These are phyloP conservation scores for Solanum piurae DNA, from an alignment of 257 asterid genomes.

Conservation along the genomic window DNA sequence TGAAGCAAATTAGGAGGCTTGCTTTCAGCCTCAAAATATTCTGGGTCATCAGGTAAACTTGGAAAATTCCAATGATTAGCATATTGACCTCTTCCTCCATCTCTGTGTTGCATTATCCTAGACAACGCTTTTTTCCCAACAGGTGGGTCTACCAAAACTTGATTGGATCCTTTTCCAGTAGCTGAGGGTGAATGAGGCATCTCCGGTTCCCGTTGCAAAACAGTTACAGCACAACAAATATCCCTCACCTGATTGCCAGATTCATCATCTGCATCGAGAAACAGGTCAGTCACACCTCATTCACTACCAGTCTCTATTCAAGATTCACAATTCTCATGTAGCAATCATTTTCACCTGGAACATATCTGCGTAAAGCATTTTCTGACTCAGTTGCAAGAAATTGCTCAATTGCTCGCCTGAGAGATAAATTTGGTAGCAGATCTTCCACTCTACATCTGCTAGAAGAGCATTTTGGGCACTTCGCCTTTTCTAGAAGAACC, in stretches of 20 bases:
- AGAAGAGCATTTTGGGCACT: conserved; percentile 84
- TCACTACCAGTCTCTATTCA: background rate
- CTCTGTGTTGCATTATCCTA: conserved; percentile 16
- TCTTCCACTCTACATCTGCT: conserved; percentile 45
- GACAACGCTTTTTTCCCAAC: conserved; percentile 12
- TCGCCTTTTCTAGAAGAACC: conserved; percentile 50
- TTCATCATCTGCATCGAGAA: conserved; percentile 65
- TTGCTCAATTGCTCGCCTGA: conserved; percentile 64
- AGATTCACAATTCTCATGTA: background rate
- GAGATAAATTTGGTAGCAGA: conserved; percentile 78
- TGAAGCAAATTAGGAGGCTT: conserved; percentile 16
- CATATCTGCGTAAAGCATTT: conserved; percentile 45
- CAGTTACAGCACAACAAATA: conserved; percentile 35
- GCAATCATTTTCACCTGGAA: conserved; percentile 41
- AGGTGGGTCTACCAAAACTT: conserved; percentile 25
- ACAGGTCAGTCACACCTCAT: background rate
- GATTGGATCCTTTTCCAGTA: conserved; percentile 70
- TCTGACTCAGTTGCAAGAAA: conserved; percentile 44
- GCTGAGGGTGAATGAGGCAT: conserved; percentile 61
- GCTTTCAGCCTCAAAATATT: conserved; percentile 57
- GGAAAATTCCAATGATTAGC: conserved; percentile 13
- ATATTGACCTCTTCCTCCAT: conserved; percentile 12
- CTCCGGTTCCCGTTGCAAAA: conserved; percentile 38
- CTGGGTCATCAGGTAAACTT: conserved; percentile 23
- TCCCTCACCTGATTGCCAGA: conserved; percentile 75